Conservation (phyloP, 2,329 filamentous ascomycete genomes). For the Arthrobotrys entomopaga region DNA sequence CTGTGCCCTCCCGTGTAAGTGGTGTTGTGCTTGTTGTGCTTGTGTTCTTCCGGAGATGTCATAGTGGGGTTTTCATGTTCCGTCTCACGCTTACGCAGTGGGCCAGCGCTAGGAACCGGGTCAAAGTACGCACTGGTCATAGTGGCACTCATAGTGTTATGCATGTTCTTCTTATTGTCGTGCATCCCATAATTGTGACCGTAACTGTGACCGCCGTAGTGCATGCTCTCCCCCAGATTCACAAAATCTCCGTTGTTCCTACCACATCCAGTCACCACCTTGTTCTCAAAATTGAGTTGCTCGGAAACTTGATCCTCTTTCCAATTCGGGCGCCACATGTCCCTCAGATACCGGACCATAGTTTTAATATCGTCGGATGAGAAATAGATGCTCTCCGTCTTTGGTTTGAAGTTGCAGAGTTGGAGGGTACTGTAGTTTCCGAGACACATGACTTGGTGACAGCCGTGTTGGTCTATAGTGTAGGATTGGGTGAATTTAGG, state of each 20-base stretch:
- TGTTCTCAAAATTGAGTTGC: not conserved
- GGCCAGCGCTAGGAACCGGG: too few relatives aligned
- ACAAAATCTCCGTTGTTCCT: not conserved
- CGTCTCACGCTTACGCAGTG: too few relatives aligned
- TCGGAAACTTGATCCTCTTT: constrained; percentile 4
- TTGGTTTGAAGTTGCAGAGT: constrained; percentile 33
- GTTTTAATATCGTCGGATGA: not conserved
- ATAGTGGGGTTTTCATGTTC: too few relatives aligned
- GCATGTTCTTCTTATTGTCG: not conserved
- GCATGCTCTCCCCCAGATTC: not conserved
- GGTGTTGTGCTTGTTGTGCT: too few relatives aligned
- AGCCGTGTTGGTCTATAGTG: constrained; percentile 32
- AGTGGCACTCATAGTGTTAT: not conserved
- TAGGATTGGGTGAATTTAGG: not conserved
- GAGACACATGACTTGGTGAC: constrained; percentile 30
- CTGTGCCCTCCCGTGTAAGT: too few relatives aligned
- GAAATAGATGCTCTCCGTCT: constrained; percentile 1
- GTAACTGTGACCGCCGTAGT: not conserved
- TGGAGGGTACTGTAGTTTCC: constrained; percentile 26
- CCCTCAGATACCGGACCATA: not conserved
- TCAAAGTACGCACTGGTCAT: too few relatives aligned
- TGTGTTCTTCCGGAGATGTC: too few relatives aligned
- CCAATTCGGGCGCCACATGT: constrained; percentile 20
- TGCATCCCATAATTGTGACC: not conserved
- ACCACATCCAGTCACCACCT: not conserved